Base-by-base conservation (phyloP, 331 rosid species). In the Spiraea crenata region DNA sequence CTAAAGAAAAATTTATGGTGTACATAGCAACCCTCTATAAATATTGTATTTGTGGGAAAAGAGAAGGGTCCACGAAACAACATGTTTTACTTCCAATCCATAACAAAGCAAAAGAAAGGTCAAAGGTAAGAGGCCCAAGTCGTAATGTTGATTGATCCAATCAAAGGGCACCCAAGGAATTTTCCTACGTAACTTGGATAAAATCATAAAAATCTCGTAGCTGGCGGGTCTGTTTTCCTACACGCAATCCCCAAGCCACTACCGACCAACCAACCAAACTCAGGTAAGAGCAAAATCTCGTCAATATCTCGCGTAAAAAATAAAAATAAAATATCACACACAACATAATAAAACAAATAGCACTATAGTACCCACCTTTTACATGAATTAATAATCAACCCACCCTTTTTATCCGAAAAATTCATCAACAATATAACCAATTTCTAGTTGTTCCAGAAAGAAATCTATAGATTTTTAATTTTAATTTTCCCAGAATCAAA, bases 221-320 rank as follows among this genome's bases (percentile, higher is more conserved):
- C 37, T 10, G 46, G 46, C 46, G 9, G 46, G 46, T 42, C 9
- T 49, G 14, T 39, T 39, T 49, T 19, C 25, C 25, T 5, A 57
- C 74, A 62, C 74, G 74, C 51, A 59, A 50, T 35, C 37, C 48
- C 47, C 34, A 46, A 59, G 50, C 31, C 31, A 25, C 31, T 2
- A 25, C 31, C 35, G 16, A 58, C 31, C 19, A n/a, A 46, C 46
- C 60, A 42, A 40, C 20, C 64, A 40, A 42, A 3, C 7, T 49
- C 54, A 20, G 60, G 76, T 19, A 19, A 54, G 49, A 35, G 16
- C 58, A 77, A 39, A 9, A 5, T 71, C 3, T 77, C 76, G 67
- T 64, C 69, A 65, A 65, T 17, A 55, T 71, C 57, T 63, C 81
- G 39, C n/a, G 17, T 46, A 3, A 35, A 49, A 15, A 49, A 5